These are phyloP conservation scores for Ormosia semicastrata DNA, from an alignment of 306 rosid genomes.

Conservation along the genomic window DNA sequence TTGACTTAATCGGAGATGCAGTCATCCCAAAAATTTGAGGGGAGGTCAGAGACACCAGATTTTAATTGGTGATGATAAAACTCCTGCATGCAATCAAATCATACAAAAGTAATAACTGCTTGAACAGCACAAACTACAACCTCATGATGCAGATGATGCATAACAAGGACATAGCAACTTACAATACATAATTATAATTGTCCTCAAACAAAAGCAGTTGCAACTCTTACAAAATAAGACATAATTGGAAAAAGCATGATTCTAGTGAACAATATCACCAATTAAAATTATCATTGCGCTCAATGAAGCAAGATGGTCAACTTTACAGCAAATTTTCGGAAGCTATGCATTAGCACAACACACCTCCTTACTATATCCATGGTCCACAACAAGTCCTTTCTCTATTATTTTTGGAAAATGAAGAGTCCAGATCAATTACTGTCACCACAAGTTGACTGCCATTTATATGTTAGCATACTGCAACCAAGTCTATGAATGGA, in stretches of 20 bases:
- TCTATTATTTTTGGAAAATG: neutral
- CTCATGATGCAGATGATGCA: neutral
- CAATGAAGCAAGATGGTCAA: neutral
- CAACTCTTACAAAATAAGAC: neutral
- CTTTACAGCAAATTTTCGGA: neutral
- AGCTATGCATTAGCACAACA: neutral
- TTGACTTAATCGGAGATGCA: slow-evolving; percentile 83
- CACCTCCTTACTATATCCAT: neutral
- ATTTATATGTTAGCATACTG: neutral
- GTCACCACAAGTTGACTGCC: neutral
- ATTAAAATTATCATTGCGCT: neutral
- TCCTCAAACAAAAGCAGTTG: neutral
- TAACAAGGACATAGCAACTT: neutral
- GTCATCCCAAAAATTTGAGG: slow-evolving; percentile 93
- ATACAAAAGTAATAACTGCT: slow-evolving; percentile 9
- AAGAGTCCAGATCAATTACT: neutral
- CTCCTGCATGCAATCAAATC: slow-evolving; percentile 56
- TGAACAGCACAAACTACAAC: neutral
- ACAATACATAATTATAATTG: neutral
- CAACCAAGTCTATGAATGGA: neutral
- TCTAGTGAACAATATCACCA: neutral
- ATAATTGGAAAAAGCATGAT: neutral
- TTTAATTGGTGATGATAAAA: slow-evolving; percentile 61
- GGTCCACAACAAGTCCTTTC: neutral
- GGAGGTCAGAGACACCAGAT: slow-evolving; percentile 48